Percentiles rank a stretch among this genome's conserved stretches.
Evolutionary conservation across 768 basidiomycete species (phyloP).

Genomic region (Coprinopsis sp.): DNA sequence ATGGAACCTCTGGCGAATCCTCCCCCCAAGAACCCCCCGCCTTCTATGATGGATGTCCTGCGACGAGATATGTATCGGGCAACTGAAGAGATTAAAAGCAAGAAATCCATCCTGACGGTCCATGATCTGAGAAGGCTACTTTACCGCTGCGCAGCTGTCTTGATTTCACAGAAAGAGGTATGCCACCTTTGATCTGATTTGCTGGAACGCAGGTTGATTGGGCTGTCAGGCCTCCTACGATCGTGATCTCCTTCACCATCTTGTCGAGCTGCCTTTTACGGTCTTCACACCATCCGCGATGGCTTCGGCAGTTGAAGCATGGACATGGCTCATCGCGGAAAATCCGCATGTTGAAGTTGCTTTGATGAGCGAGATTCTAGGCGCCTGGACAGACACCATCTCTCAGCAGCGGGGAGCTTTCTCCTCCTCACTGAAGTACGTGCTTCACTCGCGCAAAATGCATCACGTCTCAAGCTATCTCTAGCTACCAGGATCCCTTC

Average conservation of each 20-base stretch:
- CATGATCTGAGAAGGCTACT: conserved; percentile 82
- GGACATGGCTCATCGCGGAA: conserved; percentile 94
- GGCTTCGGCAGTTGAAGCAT: conserved; percentile 84
- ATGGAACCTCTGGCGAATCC: conserved; percentile 56
- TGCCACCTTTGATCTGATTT: too few species aligned
- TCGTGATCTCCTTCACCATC: conserved; percentile 76
- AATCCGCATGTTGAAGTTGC: conserved; percentile 77
- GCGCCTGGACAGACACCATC: conserved; percentile 85
- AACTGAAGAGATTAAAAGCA: conserved; percentile 62
- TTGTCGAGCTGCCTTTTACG: conserved; percentile 85
- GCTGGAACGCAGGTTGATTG: not conserved
- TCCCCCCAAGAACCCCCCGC: conserved; percentile 56
- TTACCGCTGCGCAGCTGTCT: conserved; percentile 78
- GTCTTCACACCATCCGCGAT: conserved; percentile 85
- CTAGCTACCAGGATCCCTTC: conserved; percentile 86
- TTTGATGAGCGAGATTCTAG: conserved; percentile 78
- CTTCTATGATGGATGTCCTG: conserved; percentile 59
- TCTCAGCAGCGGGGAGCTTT: conserved; percentile 78
- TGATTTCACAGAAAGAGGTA: conserved; percentile 69
- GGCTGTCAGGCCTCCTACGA: conserved; percentile 32
- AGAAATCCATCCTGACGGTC: conserved; percentile 69
- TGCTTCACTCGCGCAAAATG: conserved; percentile 8
- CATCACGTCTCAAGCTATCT: conserved; percentile 1
- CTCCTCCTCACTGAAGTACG: conserved; percentile 75
- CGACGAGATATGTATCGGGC: conserved; percentile 64